phyloP scores from a whole-genome alignment of 768 basidiomycete species.

The Pleurotus giganteus region DNA sequence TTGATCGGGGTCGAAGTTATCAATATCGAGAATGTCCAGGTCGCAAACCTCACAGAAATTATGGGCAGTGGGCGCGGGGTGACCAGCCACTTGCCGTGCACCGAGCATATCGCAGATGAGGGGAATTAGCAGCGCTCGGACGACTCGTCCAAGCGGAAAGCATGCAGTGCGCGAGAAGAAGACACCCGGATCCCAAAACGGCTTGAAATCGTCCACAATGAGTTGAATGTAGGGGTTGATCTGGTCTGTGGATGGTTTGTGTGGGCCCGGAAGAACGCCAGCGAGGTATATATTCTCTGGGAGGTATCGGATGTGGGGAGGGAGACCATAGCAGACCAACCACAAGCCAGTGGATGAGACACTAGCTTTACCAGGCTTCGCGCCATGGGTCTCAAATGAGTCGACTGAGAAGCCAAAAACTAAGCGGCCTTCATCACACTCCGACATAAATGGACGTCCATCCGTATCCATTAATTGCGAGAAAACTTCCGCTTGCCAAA shows the following conservation, averaged over 20 bases:
- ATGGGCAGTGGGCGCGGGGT: constrained; percentile 8
- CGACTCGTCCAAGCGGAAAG: constrained; percentile 21
- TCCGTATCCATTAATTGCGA: background rate
- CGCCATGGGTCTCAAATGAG: background rate
- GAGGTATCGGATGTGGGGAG: constrained; percentile 28
- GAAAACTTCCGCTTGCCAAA: constrained; percentile 2
- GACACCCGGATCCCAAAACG: constrained; percentile 30
- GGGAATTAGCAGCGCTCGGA: constrained; percentile 27
- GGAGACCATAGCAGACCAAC: constrained; percentile 33
- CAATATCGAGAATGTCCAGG: constrained; percentile 13
- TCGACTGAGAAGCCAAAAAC: background rate
- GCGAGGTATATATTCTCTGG: constrained; percentile 40
- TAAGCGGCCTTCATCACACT: background rate
- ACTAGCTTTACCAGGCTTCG: constrained; percentile 14
- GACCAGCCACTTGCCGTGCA: background rate
- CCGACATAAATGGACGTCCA: background rate
- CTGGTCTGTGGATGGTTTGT: constrained; percentile 26
- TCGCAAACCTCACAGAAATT: constrained; percentile 23
- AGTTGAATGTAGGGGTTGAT: constrained; percentile 32
- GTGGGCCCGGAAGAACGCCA: constrained; percentile 42
- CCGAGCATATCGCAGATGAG: constrained; percentile 23
- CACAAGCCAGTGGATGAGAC: constrained; percentile 22
- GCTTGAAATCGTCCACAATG: constrained; percentile 30
- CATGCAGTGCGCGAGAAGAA: constrained; percentile 21
- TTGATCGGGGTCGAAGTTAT: constrained; percentile 13